Evolutionary conservation across 2,329 filamentous ascomycete species (phyloP), one percentile per base, ranked within the genome.

Genomic region (Fusarium pseudoanthophilum): DNA sequence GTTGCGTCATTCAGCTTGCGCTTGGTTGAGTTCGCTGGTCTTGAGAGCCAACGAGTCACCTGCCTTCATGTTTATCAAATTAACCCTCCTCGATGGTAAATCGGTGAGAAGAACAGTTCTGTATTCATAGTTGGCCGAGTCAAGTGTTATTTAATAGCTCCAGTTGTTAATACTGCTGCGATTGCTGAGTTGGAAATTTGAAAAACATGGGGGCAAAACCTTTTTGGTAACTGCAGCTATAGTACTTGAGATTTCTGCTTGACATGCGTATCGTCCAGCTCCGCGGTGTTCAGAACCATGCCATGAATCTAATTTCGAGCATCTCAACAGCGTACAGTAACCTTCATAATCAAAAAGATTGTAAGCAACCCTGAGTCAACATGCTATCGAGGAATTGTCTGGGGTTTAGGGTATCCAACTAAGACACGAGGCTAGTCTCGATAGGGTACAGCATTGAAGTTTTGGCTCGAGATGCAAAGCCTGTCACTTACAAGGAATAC

Each of bases 351-450:
- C 3, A 32, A 32, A 3, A 18, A 7, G 7, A 7, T 7, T 7
- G 15, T 10, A 18, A 6, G 4, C 28, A 18, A n/a, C 5, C 0
- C 3, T 1, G 11, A n/a, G 21, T 5, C 11, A 13, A n/a, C 28
- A 18, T 5, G 11, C 9, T 26, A 15, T 13, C 15, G 2, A 32
- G 10, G 28, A 32, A n/a, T 4, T 6, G 1, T 7, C 7, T n/a
- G 15, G 15, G 18, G 15, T 14, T 10, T 49, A 49, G 46, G 46
- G 20, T 49, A 30, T n/a, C 4, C 4, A 16, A n/a, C 13, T 30
- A 28, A 0, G 1, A 13, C 4, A 43, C 4, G 1, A 11, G 16
- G 1, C 16, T 1, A 20, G 43, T 18, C 11, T 26, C 5, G 5
- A 14, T 26, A 3, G 9, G 18, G 26, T 0, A 46, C 7, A 11